phyloP scores from a whole-genome alignment of 2,329 filamentous ascomycete species.

The Fusarium praegraminearum region DNA sequence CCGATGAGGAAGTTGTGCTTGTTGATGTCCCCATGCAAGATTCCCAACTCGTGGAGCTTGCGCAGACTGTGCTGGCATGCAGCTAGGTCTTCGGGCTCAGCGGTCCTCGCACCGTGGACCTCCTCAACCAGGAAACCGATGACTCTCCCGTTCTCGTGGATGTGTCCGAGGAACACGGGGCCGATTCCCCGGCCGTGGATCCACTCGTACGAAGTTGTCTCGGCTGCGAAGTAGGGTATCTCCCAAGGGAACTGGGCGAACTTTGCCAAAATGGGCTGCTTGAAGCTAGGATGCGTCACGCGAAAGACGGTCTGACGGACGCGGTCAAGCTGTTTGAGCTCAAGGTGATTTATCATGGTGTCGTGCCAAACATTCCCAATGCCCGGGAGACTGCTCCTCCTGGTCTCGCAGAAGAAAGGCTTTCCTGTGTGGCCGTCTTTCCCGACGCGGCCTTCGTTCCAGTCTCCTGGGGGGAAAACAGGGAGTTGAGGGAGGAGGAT shows the following conservation, averaged over 20 bases:
- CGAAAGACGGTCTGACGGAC: slow-evolving; percentile 48
- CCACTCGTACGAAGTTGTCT: slow-evolving; percentile 50
- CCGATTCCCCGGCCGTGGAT: slow-evolving; percentile 47
- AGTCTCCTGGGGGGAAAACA: slow-evolving; percentile 54
- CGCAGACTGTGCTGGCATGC: slow-evolving; percentile 46
- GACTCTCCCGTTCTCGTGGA: slow-evolving; percentile 49
- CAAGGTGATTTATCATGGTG: slow-evolving; percentile 51
- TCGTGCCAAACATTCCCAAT: slow-evolving; percentile 53
- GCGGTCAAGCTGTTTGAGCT: slow-evolving; percentile 44
- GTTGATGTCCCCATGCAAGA: slow-evolving; percentile 53
- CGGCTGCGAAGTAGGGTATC: slow-evolving; percentile 49
- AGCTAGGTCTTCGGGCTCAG: slow-evolving; percentile 48
- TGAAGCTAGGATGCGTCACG: slow-evolving; percentile 44
- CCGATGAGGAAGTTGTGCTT: slow-evolving; percentile 52
- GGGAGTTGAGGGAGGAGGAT: slow-evolving; percentile 52
- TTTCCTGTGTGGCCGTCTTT: slow-evolving; percentile 41
- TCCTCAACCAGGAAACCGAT: slow-evolving; percentile 49
- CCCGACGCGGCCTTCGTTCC: slow-evolving; percentile 55
- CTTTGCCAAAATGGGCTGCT: slow-evolving; percentile 42
- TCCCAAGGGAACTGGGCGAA: slow-evolving; percentile 50
- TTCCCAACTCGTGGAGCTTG: slow-evolving; percentile 49
- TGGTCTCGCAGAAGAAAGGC: slow-evolving; percentile 46
- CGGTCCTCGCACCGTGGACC: slow-evolving; percentile 42
- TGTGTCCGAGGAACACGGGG: slow-evolving; percentile 49
- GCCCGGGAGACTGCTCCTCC: slow-evolving; percentile 47